Evolutionary conservation across 2,329 filamentous ascomycete species (phyloP), one percentile per base, ranked within the genome.

Genomic region (Trichoderma citrinoviride): DNA sequence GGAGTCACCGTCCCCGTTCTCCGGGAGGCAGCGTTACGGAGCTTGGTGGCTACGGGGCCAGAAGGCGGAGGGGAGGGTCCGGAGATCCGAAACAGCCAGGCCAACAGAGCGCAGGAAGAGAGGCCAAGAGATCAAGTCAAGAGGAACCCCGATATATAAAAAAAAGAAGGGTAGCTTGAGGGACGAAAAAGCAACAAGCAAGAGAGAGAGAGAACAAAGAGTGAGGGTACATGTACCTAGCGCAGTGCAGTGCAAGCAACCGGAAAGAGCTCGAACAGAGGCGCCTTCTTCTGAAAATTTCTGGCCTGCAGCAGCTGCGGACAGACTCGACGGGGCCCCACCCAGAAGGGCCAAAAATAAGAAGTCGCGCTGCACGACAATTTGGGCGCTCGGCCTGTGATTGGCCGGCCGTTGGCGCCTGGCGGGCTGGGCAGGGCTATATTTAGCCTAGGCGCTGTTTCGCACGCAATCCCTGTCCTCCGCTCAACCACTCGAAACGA

Each of bases 321-420:
- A 50, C 29, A 54, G 54, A 64, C 41, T 54, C 49, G 57, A 41
- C 49, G 64, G 33, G 49, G 64, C 41, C 46, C 62, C 64, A 60
- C 56, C 29, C 7, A 37, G 33, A 10, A 56, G 64, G 52, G 64
- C 64, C 63, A 66, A 66, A 66, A 63, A 57, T 66, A 61, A 66
- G 56, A 37, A 61, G 27, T 54, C 63, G 43, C 53, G 19, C 53
- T 66, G 65, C 65, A 66, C 46, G 53, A 69, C 71, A 74, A 73
- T 73, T 71, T 72, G 67, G 65, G 53, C 54, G 23, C 25, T 37
- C 33, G 17, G 54, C 5, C 4, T 53, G 29, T 76, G 70, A 76
- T 76, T 76, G 74, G 74, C 46, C 60, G 7, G 46, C 27, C 25
- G 54, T 76, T 74, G 71, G 72, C 74, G 74, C 74, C 70, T 67